A percentile compares a stretch with the other conserved stretches of the same genome.
phyloP scores from a whole-genome alignment of 768 basidiomycete genomes.

The Boletales sp. region DNA sequence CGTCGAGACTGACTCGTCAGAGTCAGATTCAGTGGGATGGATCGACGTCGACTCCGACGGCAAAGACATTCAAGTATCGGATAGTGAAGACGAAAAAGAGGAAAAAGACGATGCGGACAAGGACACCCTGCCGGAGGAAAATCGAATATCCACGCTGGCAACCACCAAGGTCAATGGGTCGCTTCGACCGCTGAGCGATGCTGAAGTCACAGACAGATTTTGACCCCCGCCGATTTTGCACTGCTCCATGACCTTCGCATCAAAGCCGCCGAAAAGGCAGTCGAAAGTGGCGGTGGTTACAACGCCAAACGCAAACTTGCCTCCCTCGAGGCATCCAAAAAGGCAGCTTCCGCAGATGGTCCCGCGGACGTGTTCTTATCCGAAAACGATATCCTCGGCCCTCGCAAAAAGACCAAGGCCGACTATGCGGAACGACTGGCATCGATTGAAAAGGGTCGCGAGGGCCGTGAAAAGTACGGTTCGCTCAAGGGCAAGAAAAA shows the following conservation, averaged over 20 bases:
- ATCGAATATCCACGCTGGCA: slow-evolving; percentile 62
- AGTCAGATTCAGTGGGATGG: slow-evolving; percentile 69
- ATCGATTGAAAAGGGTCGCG: slow-evolving; percentile 86
- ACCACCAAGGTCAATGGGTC: slow-evolving; percentile 65
- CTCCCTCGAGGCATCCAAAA: slow-evolving; percentile 69
- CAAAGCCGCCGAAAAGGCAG: slow-evolving; percentile 68
- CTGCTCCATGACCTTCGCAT: slow-evolving; percentile 85
- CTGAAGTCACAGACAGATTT: slow-evolving; percentile 54
- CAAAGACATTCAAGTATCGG: slow-evolving; percentile 70
- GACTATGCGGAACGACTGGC: slow-evolving; percentile 94
- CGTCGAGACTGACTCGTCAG: slow-evolving; percentile 66
- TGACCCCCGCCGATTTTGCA: slow-evolving; percentile 96
- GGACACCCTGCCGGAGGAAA: slow-evolving; percentile 27
- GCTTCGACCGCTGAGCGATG: neutral
- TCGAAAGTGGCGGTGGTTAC: slow-evolving; percentile 65
- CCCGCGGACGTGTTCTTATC: slow-evolving; percentile 61
- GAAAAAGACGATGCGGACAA: slow-evolving; percentile 4
- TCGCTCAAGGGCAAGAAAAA: slow-evolving; percentile 90
- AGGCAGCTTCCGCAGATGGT: slow-evolving; percentile 44
- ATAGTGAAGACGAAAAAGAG: slow-evolving; percentile 73
- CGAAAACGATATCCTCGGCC: slow-evolving; percentile 90
- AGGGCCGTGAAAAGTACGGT: slow-evolving; percentile 92
- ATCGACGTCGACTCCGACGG: slow-evolving; percentile 71
- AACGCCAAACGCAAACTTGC: slow-evolving; percentile 89
- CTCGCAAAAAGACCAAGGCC: slow-evolving; percentile 88